phyloP scores from a whole-genome alignment of 108 stramenopile genomes.

The Mediolabrus comicus region DNA sequence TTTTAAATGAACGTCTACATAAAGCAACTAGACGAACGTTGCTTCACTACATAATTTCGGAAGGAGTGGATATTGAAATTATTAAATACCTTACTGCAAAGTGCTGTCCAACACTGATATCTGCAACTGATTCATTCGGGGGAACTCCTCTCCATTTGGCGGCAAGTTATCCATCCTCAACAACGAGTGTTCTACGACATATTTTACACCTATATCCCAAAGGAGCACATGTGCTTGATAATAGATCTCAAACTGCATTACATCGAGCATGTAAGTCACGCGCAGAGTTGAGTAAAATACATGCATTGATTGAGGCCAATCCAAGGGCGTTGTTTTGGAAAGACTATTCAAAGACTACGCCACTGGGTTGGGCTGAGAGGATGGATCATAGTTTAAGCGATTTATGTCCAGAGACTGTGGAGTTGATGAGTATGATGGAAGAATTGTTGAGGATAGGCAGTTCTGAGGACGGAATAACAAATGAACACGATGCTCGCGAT shows the following conservation, averaged over 20 bases:
- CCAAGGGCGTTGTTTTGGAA: conserved; percentile 21
- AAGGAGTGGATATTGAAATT: conserved; percentile 23
- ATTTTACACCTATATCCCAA: conserved; percentile 19
- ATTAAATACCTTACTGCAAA: conserved; percentile 18
- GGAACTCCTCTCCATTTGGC: conserved; percentile 33
- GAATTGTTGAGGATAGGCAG: conserved; percentile 7
- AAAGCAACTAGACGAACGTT: conserved; percentile 16
- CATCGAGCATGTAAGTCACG: conserved; percentile 39
- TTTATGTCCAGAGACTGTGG: conserved; percentile 19
- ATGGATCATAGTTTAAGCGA: conserved; percentile 34
- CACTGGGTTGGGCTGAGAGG: conserved; percentile 22
- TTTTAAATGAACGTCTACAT: conserved; percentile 16
- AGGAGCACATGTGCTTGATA: conserved; percentile 20
- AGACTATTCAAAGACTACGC: conserved; percentile 23
- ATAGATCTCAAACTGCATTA: conserved; percentile 28
- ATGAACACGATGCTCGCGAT: background rate
- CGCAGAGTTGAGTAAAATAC: conserved; percentile 11
- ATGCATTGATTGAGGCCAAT: conserved; percentile 17
- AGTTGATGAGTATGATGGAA: conserved; percentile 21
- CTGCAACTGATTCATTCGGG: conserved; percentile 27
- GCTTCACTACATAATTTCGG: conserved; percentile 29
- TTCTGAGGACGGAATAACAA: background rate
- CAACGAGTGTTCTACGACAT: conserved; percentile 4
- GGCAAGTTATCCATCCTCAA: conserved; percentile 21
- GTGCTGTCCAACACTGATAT: conserved; percentile 5